Evolutionary conservation across 2,329 filamentous ascomycete genomes (phyloP), one percentile per base, ranked within the genome.

Genomic region (Paecilomyces formosus): DNA sequence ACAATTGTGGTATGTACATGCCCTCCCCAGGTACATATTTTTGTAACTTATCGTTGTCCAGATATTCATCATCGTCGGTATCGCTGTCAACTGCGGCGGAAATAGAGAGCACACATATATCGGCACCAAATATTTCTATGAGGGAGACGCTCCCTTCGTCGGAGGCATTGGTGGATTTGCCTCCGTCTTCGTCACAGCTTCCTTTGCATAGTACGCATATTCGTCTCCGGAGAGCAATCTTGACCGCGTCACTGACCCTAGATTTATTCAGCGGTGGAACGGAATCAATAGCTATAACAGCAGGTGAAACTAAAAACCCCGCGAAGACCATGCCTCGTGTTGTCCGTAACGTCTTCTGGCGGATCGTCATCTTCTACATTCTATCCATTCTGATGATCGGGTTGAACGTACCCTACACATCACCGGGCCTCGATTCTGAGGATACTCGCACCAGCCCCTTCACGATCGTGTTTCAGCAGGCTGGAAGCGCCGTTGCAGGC

Each of bases 301-400:
- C 85, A 0, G 85, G 85, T 51, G 85, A 88, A 69, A 87, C 85
- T 1, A 83, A 82, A 63, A 79, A 87, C 63, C 85, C 86, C 0
- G 78, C 82, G 18, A 80, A 79, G 62, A 86, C 80, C 58, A 73
- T 88, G 33, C 86, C 86, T 1, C 79, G 79, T 2, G 85, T 87
- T 2, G 82, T 88, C 53, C 83, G 83, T 63, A 87, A 87, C 57
- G 84, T 86, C 45, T 86, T 87, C 65, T 87, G 82, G 82, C 80
- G 85, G 4, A 85, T 85, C 56, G 61, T 84, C 3, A 74, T 84
- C 8, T 84, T 85, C 70, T 81, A 81, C 63, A 72, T 81, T 55
- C 70, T 78, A 4, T 81, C 80, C 0, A 74, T 83, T 53, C 69
- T 83, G 6, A 72, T 84, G 53, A 78, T 87, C 60, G 84, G 84